These are phyloP conservation scores for Vicia sativa DNA, from an alignment of 306 rosid species.

Conservation along the genomic window DNA sequence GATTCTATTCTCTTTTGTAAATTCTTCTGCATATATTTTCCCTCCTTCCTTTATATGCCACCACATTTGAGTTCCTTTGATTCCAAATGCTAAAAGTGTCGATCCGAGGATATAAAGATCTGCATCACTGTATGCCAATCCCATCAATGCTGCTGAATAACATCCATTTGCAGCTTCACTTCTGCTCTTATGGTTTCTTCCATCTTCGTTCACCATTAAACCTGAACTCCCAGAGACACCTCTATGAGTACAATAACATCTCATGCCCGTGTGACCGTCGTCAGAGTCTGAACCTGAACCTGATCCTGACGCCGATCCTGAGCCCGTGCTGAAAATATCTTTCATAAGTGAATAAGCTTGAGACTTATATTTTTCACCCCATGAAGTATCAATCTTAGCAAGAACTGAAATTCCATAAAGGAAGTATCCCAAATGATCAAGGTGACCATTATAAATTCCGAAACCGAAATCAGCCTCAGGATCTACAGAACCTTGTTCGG, in stretches of 20 bases:
- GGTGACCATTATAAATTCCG: not conserved
- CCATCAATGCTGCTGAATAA: conserved; percentile 53
- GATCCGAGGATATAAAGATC: not conserved
- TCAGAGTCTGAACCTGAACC: not conserved
- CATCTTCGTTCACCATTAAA: conserved; percentile 66
- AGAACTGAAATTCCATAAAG: not conserved
- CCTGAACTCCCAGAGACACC: conserved; percentile 72
- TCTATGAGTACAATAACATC: conserved; percentile 55
- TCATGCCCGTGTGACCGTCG: conserved; percentile 45
- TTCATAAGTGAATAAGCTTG: not conserved
- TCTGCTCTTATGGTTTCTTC: conserved; percentile 84
- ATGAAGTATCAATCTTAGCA: not conserved
- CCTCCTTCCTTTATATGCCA: conserved; percentile 71
- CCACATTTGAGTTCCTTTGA: conserved; percentile 27
- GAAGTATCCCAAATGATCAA: not conserved
- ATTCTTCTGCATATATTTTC: conserved; percentile 55
- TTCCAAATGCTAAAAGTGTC: not conserved
- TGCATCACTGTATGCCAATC: not conserved
- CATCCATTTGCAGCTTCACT: conserved; percentile 85
- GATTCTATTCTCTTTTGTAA: conserved; percentile 58
- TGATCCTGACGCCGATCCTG: not conserved
- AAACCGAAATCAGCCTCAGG: not conserved
- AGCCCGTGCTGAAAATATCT: not conserved
- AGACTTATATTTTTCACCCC: not conserved
- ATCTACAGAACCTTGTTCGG: not conserved